Evolutionary conservation across 805 yeast genomes (phyloP).

Genomic region (Metschnikowia hibisci): DNA sequence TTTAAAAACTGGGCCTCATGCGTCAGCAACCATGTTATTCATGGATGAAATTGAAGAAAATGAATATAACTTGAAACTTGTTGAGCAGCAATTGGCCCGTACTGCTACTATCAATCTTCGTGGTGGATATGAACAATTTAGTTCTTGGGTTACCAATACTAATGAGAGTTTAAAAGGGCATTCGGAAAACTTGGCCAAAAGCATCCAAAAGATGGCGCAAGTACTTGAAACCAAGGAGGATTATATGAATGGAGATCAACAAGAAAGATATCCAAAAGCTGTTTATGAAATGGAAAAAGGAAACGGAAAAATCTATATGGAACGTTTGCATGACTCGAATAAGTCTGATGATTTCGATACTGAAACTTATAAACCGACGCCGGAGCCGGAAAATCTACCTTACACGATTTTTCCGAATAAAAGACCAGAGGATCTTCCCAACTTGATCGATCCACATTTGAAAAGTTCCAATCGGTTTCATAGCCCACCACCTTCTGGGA

Average conservation of each 20-base stretch:
- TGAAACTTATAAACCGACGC: not conserved
- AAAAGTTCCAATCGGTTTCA: too few relatives aligned
- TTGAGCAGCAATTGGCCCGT: conserved; percentile 47
- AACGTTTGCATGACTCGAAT: not conserved
- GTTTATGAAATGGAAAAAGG: not conserved
- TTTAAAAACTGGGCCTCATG: conserved; percentile 40
- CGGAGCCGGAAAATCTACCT: not conserved
- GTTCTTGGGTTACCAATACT: conserved; percentile 24
- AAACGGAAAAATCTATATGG: not conserved
- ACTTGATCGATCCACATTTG: too few relatives aligned
- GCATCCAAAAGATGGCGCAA: not conserved
- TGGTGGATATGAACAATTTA: conserved; percentile 44
- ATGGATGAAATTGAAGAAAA: conserved; percentile 52
- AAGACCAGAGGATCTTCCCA: too few relatives aligned
- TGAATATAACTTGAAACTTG: conserved; percentile 47
- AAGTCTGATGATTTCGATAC: not conserved
- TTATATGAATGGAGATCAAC: not conserved
- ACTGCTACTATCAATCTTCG: conserved; percentile 45
- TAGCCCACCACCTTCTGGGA: too few relatives aligned
- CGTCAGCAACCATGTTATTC: conserved; percentile 39
- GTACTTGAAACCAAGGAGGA: not conserved
- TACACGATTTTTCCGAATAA: too few relatives aligned
- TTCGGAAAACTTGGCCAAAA: not conserved
- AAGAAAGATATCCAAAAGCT: not conserved
- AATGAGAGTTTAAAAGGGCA: not conserved